These are phyloP conservation scores for Vicia sativa DNA, from an alignment of 306 rosid genomes.

Conservation along the genomic window DNA sequence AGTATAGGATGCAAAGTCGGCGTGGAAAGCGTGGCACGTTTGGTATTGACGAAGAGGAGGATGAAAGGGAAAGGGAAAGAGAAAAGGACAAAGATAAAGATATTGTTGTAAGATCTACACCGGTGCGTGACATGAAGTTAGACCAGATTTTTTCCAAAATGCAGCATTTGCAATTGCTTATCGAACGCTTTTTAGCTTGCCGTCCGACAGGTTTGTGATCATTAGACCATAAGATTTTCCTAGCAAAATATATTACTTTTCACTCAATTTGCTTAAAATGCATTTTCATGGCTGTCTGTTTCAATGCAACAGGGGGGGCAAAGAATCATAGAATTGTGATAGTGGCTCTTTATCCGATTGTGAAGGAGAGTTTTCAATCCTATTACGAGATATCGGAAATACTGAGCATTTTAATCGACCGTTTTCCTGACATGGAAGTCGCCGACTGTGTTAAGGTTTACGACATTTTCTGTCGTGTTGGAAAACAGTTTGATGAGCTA, in stretches of 20 bases:
- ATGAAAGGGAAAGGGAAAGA: constrained; percentile 35
- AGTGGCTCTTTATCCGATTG: constrained; percentile 72
- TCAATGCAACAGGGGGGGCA: constrained; percentile 64
- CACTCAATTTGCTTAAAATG: not conserved
- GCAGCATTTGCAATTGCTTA: constrained; percentile 83
- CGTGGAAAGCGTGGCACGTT: constrained; percentile 63
- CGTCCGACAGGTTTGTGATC: constrained; percentile 87
- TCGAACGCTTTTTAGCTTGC: constrained; percentile 83
- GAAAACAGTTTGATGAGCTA: constrained; percentile 88
- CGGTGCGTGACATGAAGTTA: constrained; percentile 59
- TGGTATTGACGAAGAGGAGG: constrained; percentile 58
- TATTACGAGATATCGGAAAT: constrained; percentile 72
- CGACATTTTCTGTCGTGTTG: constrained; percentile 74
- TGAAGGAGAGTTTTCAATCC: constrained; percentile 78
- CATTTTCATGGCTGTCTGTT: constrained; percentile 27
- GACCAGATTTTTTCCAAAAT: constrained; percentile 67
- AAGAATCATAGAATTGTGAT: constrained; percentile 67
- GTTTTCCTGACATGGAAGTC: constrained; percentile 64
- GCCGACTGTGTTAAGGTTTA: constrained; percentile 61
- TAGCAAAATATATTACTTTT: not conserved
- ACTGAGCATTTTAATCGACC: constrained; percentile 58
- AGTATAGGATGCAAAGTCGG: constrained; percentile 84
- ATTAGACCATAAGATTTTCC: not conserved
- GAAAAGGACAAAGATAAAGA: constrained; percentile 30
- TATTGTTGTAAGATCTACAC: constrained; percentile 51